Evolutionary conservation across 2,329 filamentous ascomycete genomes (phyloP).

Genomic region (Zymoseptoria crescenta): DNA sequence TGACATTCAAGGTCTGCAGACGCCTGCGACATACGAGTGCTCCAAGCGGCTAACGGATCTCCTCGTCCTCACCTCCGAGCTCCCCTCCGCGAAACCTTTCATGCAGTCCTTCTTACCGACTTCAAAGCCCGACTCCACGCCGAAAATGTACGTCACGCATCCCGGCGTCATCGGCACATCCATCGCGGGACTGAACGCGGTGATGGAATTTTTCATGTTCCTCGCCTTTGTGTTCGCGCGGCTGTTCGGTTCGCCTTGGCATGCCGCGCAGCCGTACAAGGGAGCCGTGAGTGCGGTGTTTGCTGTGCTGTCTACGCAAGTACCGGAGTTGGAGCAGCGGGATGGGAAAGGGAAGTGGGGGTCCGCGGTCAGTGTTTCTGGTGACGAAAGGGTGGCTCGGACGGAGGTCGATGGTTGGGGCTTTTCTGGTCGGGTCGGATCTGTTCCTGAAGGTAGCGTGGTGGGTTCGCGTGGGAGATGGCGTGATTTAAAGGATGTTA

Average conservation of each 20-base stretch:
- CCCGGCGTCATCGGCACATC: slow-evolving; percentile 79
- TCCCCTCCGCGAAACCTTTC: slow-evolving; percentile 55
- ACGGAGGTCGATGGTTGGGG: slow-evolving; percentile 89
- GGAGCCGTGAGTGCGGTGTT: slow-evolving; percentile 71
- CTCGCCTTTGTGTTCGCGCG: slow-evolving; percentile 63
- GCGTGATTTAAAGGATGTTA: slow-evolving; percentile 51
- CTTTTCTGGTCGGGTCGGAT: slow-evolving; percentile 48
- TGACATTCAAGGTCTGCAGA: slow-evolving; percentile 68
- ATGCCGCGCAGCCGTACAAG: slow-evolving; percentile 65
- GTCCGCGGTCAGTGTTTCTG: slow-evolving; percentile 54
- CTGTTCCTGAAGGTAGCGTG: slow-evolving; percentile 34
- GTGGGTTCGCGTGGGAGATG: slow-evolving; percentile 49
- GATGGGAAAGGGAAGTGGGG: slow-evolving; percentile 74
- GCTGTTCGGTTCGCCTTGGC: slow-evolving; percentile 81
- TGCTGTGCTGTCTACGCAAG: slow-evolving; percentile 60
- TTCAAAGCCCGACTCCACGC: slow-evolving; percentile 31
- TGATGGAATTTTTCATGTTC: slow-evolving; percentile 64
- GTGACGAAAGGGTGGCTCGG: slow-evolving; percentile 52
- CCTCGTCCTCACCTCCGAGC: slow-evolving; percentile 62
- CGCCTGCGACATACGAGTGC: slow-evolving; percentile 66
- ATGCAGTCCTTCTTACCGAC: slow-evolving; percentile 50
- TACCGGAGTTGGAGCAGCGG: slow-evolving; percentile 48
- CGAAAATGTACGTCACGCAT: slow-evolving; percentile 70
- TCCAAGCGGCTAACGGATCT: slow-evolving; percentile 83
- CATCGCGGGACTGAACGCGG: slow-evolving; percentile 64